Conservation (phyloP, 2,329 filamentous ascomycete species). For the Diplocarpon mali region DNA sequence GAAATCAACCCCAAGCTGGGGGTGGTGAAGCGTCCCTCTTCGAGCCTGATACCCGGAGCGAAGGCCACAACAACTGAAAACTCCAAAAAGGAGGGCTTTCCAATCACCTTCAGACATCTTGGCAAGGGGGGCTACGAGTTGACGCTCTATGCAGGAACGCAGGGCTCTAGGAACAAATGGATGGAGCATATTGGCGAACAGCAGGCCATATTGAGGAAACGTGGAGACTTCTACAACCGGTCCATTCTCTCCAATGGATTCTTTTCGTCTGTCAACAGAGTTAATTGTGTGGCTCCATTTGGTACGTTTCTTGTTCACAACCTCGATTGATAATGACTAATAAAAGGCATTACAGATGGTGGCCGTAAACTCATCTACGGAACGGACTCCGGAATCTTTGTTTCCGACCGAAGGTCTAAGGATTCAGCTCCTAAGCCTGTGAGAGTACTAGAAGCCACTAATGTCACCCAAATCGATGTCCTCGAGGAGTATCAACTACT, state of each 20-base stretch:
- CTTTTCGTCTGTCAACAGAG: conserved; percentile 59
- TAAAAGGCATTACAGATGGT: conserved; percentile 51
- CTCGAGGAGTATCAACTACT: conserved; percentile 90
- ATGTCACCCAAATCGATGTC: conserved; percentile 91
- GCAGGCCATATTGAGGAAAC: conserved; percentile 75
- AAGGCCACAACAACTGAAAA: conserved; percentile 39
- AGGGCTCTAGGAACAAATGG: conserved; percentile 86
- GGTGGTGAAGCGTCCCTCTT: conserved; percentile 75
- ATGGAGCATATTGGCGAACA: conserved; percentile 90
- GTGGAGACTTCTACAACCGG: conserved; percentile 83
- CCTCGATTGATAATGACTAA: conserved; percentile 9
- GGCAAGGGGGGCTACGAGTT: conserved; percentile 92
- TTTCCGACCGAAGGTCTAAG: conserved; percentile 83
- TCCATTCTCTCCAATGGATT: conserved; percentile 48
- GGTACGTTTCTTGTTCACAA: conserved; percentile 40
- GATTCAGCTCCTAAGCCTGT: conserved; percentile 63
- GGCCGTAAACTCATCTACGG: conserved; percentile 90
- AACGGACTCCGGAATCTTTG: conserved; percentile 86
- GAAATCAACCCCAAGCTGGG: conserved; percentile 78
- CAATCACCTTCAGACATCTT: conserved; percentile 91
- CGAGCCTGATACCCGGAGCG: conserved; percentile 61
- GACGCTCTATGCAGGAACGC: conserved; percentile 77
- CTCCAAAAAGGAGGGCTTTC: conserved; percentile 68
- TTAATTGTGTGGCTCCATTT: conserved; percentile 90
- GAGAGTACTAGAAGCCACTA: conserved; percentile 73